Base-by-base conservation (phyloP, 352 stramenopile species). In the Phytopythium helicoides region DNA sequence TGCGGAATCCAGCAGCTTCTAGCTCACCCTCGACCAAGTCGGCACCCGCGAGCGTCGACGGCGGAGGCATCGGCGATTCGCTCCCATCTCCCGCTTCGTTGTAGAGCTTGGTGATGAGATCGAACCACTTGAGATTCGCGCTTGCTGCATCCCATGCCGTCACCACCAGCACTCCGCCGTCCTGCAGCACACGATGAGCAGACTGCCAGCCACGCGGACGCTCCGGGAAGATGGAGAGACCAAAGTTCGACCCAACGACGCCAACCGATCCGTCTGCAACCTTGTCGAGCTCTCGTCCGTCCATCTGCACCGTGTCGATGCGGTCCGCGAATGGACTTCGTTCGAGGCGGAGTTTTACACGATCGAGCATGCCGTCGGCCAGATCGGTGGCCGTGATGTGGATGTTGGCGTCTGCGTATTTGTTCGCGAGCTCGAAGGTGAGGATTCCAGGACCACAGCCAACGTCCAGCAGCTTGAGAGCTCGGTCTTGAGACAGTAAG, bases 381-480 rank as follows among this genome's bases (percentile, higher is more conserved):
- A 78, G 34, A 65, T 81, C 71, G 21, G 64, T 69, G 15, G 68
- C 71, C 2, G 68, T 78, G 50, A 81, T 63, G 34, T 62, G 42
- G 28, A 69, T 59, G 16, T 16, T 25, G 3, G 44, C n/a, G 2
- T 12, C 26, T 11, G 15, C 23, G 40, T 64, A 76, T 11, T 59
- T 66, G 58, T 49, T 53, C 34, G 64, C 61, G 47, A 76, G 68
- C 53, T 71, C 64, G 50, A 76, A 76, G 36, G 60, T 62, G 18
- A 76, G 36, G 4, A 63, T 33, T 10, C 67, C 64, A 2, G 67
- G 63, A 1, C 67, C 67, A 21, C 64, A 71, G 6, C 64, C 67
- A 18, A 76, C 56, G 51, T 76, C 67, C 14, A 76, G 18, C 25
- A 76, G 71, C 53, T 70, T 28, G 44, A 51, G 38, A 14, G 11